Evolutionary conservation across 2,329 filamentous ascomycete species (phyloP).

Genomic region (Furcasterigmium furcatum): DNA sequence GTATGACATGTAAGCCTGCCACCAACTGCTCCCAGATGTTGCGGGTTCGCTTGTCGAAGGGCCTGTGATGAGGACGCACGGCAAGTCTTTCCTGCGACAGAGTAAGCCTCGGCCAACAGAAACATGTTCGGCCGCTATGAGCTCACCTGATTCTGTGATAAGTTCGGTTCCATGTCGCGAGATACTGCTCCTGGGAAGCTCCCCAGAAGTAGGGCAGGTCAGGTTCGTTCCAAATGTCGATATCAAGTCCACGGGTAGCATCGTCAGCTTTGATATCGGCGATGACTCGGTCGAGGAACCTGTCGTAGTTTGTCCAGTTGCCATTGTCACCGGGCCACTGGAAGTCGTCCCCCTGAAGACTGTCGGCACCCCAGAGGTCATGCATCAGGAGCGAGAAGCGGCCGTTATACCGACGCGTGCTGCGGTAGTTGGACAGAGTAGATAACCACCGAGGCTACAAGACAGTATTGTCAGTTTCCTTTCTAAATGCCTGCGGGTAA

Average conservation of each 20-base stretch:
- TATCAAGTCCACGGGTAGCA: constrained; percentile 2
- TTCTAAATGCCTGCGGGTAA: too few species aligned
- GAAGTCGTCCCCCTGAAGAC: constrained; percentile 2
- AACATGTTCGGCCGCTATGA: neutral
- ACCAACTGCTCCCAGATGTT: neutral
- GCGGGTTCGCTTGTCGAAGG: constrained; percentile 4
- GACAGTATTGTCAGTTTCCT: neutral
- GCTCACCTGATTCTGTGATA: constrained; percentile 4
- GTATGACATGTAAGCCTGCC: constrained; percentile 6
- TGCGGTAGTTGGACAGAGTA: constrained; percentile 3
- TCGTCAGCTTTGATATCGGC: constrained; percentile 4
- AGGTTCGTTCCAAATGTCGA: constrained; percentile 12
- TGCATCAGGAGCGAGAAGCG: constrained; percentile 5
- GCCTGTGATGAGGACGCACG: constrained; percentile 6
- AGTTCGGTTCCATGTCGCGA: constrained; percentile 6
- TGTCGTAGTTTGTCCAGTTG: constrained; percentile 7
- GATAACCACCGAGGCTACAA: neutral
- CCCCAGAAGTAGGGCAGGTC: constrained; percentile 7
- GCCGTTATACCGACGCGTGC: neutral
- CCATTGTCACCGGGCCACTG: constrained; percentile 10
- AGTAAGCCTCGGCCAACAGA: neutral
- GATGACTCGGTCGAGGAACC: constrained; percentile 5
- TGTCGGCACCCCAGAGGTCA: constrained; percentile 10
- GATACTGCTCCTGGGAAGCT: constrained; percentile 6
- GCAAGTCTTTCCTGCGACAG: constrained; percentile 4